These are phyloP conservation scores for Coemansia sp. DNA, from an alignment of 192 early-diverging fungal genomes.

Conservation along the genomic window DNA sequence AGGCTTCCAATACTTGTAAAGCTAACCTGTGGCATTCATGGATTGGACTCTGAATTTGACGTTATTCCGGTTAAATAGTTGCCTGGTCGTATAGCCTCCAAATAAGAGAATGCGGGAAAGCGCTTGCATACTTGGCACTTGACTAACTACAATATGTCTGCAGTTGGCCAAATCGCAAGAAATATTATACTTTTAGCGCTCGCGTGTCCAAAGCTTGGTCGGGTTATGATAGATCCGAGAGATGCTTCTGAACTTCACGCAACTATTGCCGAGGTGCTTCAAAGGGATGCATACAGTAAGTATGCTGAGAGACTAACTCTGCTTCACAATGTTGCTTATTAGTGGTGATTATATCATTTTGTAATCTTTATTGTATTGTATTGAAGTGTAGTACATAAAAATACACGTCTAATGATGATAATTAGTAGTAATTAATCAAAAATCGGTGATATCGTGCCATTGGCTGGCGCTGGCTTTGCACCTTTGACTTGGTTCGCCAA, in stretches of 20 bases:
- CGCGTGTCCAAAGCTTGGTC: neutral
- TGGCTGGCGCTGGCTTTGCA: too few relatives aligned
- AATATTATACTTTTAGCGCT: neutral
- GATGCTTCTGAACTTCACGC: neutral
- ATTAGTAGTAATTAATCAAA: too few relatives aligned
- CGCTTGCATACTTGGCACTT: neutral
- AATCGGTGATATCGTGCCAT: too few relatives aligned
- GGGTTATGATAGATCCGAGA: neutral
- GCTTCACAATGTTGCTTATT: neutral
- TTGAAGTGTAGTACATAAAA: too few relatives aligned
- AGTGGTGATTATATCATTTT: too few relatives aligned
- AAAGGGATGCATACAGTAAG: neutral
- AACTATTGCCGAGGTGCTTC: neutral
- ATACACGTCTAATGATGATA: too few relatives aligned
- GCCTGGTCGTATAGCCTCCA: neutral
- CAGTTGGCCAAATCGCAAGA: neutral
- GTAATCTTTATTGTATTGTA: too few relatives aligned
- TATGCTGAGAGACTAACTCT: neutral
- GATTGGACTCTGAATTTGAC: neutral
- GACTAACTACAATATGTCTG: neutral
- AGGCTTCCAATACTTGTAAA: neutral
- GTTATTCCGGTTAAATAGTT: neutral
- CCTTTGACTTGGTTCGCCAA: too few relatives aligned
- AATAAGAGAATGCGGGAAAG: neutral
- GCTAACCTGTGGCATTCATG: neutral